A percentile compares a stretch with the other conserved stretches of the same genome.
Conservation (phyloP, 2,329 filamentous ascomycete species). For the Chrysoporthe cubensis region DNA sequence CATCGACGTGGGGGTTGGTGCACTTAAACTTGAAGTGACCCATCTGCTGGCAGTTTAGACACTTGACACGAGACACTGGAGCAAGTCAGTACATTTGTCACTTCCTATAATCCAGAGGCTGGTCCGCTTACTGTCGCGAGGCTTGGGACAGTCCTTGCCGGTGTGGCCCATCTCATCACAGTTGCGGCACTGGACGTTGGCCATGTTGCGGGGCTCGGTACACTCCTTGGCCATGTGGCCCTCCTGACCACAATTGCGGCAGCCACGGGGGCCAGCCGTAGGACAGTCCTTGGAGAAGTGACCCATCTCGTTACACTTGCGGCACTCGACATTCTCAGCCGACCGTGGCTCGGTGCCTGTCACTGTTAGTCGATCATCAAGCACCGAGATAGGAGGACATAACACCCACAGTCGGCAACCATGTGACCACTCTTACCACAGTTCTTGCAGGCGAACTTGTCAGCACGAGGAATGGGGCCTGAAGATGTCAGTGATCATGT, state of each 20-base stretch:
- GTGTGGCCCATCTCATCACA: constrained; percentile 56
- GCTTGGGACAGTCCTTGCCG: constrained; percentile 56
- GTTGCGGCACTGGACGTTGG: constrained; percentile 52
- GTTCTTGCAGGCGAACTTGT: constrained; percentile 71
- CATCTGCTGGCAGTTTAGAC: constrained; percentile 58
- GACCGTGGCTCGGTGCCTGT: constrained; percentile 60
- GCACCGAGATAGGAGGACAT: neutral
- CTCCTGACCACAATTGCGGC: constrained; percentile 62
- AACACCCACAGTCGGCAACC: constrained; percentile 50
- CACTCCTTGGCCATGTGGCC: constrained; percentile 69
- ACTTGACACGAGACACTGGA: constrained; percentile 58
- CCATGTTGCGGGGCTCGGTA: constrained; percentile 49
- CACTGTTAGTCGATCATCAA: constrained; percentile 31
- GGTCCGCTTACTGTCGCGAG: constrained; percentile 53
- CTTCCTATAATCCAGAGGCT: neutral
- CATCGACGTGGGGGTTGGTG: constrained; percentile 38
- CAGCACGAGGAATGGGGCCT: constrained; percentile 64
- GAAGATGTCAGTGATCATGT: constrained; percentile 27
- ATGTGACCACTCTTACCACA: constrained; percentile 62
- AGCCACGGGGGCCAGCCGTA: constrained; percentile 56
- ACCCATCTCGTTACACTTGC: constrained; percentile 65
- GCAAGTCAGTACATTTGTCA: constrained; percentile 8
- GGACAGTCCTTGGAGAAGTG: constrained; percentile 69
- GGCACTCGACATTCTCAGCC: constrained; percentile 66
- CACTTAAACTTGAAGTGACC: constrained; percentile 49